Percentiles rank a stretch among this genome's conserved stretches.
Evolutionary conservation across 2,329 filamentous ascomycete species (phyloP).

Genomic region (Colletotrichum somersetense): DNA sequence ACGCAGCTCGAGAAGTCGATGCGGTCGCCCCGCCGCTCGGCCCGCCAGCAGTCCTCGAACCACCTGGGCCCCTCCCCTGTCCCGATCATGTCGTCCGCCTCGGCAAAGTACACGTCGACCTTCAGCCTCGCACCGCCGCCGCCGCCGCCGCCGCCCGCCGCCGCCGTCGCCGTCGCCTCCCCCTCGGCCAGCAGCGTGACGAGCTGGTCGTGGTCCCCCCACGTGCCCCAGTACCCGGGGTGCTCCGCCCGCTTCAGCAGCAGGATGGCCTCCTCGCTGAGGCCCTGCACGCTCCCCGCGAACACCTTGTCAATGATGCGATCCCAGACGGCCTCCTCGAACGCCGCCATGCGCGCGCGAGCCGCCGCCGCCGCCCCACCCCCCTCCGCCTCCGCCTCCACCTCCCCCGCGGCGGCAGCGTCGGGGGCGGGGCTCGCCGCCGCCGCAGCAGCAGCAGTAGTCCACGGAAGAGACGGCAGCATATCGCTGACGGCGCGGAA

Average conservation of each 20-base stretch:
- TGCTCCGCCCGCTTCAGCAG: conserved; percentile 46
- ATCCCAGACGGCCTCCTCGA: conserved; percentile 43
- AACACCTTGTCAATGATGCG: conserved; percentile 45
- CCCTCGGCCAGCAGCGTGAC: conserved; percentile 45
- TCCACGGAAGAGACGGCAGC: neutral
- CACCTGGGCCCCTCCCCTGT: conserved; percentile 45
- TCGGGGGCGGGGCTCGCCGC: neutral
- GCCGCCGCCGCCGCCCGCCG: too few relatives aligned
- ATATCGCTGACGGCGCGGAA: conserved; percentile 4
- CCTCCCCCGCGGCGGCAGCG: neutral
- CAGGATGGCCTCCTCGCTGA: conserved; percentile 48
- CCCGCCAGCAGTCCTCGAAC: conserved; percentile 48
- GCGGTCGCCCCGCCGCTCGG: conserved; percentile 8
- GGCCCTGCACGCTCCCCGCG: conserved; percentile 44
- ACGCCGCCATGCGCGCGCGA: conserved; percentile 14
- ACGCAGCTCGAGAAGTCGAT: conserved; percentile 45
- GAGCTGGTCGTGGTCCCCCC: conserved; percentile 49
- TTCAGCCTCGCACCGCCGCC: conserved; percentile 42
- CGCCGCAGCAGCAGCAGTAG: too few relatives aligned
- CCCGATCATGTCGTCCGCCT: conserved; percentile 49
- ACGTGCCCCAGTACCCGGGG: conserved; percentile 46
- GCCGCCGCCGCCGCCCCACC: neutral
- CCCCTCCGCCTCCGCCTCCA: too few relatives aligned
- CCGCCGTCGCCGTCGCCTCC: neutral
- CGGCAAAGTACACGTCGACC: conserved; percentile 48